These are phyloP conservation scores for Coemansia sp. DNA, from an alignment of 192 early-diverging fungal species.

Conservation along the genomic window DNA sequence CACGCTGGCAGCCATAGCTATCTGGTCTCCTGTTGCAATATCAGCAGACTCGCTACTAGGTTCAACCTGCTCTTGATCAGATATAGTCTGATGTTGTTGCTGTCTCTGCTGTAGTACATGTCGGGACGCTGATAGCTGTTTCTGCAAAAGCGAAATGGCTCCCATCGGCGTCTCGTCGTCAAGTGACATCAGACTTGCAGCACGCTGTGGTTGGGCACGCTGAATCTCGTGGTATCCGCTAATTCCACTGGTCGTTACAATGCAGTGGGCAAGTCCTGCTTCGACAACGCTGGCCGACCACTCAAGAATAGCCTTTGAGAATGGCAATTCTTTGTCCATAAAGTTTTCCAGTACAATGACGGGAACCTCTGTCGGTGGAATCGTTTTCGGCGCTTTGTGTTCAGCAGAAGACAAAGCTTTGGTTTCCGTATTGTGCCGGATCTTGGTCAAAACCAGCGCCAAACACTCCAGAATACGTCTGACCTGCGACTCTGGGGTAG, in stretches of 20 bases:
- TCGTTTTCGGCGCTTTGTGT: slow-evolving; percentile 3
- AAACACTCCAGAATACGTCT: slow-evolving; percentile 80
- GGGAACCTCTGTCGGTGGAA: slow-evolving; percentile 65
- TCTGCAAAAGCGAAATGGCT: slow-evolving; percentile 39
- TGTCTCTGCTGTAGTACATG: neutral
- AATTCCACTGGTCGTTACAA: slow-evolving; percentile 80
- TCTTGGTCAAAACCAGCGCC: slow-evolving; percentile 67
- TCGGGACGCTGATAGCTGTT: slow-evolving; percentile 34
- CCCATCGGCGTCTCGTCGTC: slow-evolving; percentile 40
- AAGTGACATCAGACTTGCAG: slow-evolving; percentile 41
- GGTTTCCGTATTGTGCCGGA: slow-evolving; percentile 32
- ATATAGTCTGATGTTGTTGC: no score
- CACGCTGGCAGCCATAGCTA: slow-evolving; percentile 54
- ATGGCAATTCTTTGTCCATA: slow-evolving; percentile 68
- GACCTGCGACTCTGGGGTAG: slow-evolving; percentile 79
- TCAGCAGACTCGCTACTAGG: neutral
- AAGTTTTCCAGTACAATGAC: slow-evolving; percentile 89
- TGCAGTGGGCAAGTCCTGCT: slow-evolving; percentile 83
- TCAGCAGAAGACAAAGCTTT: neutral
- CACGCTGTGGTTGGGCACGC: slow-evolving; percentile 40
- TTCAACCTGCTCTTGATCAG: slow-evolving; percentile 4
- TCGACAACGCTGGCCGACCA: slow-evolving; percentile 83
- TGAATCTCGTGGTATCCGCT: slow-evolving; percentile 63
- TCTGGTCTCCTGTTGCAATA: slow-evolving; percentile 15
- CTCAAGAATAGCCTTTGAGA: slow-evolving; percentile 64